A percentile compares a stretch with the other conserved stretches of the same genome.
Conservation (phyloP, 148 eudicot species). For the Mesembryanthemum crystallinum region DNA sequence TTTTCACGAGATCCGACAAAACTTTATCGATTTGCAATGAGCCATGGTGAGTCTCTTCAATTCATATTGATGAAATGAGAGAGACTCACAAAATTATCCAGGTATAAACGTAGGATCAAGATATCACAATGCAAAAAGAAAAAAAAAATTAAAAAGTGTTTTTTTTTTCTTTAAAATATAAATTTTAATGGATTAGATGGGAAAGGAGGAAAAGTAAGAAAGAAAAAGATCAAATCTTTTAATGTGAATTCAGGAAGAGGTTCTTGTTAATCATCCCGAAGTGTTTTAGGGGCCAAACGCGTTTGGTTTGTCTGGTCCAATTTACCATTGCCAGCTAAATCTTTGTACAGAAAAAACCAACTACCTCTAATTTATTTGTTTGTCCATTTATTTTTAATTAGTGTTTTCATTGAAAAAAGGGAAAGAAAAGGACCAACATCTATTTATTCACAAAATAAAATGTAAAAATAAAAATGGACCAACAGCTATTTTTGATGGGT, state of each 20-base stretch:
- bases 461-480: no score
- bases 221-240: background rate
- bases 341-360: background rate
- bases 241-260: background rate
- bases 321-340: conserved; percentile 12
- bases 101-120: background rate
- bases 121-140: background rate
- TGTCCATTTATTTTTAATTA: background rate
- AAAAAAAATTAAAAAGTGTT: background rate
- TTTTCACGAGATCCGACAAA: background rate
- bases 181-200: background rate
- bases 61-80: background rate
- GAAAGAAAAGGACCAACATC: background rate
- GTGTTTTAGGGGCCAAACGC: conserved; percentile 13
- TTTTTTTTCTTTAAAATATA: no score
- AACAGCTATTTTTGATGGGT: no score
- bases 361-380: background rate
- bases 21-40: background rate
- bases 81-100: background rate
- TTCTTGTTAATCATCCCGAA: background rate
- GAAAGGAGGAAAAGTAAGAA: background rate
- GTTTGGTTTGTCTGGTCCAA: conserved; percentile 11
- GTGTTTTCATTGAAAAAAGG: no score
- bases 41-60: background rate
- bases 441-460: no score